Evolutionary conservation across 768 basidiomycete genomes (phyloP).

Genomic region (Daedaleopsis sinensis): DNA sequence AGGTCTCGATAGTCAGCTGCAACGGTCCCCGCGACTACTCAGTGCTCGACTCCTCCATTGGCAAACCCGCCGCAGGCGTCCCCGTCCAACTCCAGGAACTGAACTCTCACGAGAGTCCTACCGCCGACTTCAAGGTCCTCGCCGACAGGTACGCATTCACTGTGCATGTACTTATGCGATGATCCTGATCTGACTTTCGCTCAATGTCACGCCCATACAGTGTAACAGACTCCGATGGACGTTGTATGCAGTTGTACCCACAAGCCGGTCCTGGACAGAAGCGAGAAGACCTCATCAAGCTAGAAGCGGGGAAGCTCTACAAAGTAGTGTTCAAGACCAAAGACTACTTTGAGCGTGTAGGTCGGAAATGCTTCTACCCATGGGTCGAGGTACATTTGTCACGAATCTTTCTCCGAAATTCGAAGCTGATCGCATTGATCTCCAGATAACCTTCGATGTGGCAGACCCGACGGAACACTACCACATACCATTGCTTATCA

Average conservation of each 20-base stretch:
- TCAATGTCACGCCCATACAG: conserved; percentile 39
- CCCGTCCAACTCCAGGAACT: conserved; percentile 62
- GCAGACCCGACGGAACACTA: conserved; percentile 79
- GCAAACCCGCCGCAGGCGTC: conserved; percentile 79
- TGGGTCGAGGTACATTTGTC: conserved; percentile 72
- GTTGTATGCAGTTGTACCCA: conserved; percentile 78
- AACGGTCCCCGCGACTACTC: background rate
- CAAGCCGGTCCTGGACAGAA: conserved; percentile 49
- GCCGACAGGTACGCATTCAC: conserved; percentile 57
- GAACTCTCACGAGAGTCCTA: conserved; percentile 27
- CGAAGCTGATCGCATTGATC: background rate
- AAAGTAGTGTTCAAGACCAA: conserved; percentile 86
- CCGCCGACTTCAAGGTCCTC: conserved; percentile 29
- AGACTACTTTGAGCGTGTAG: conserved; percentile 72
- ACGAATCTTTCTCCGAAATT: too few relatives aligned
- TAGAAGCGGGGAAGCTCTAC: conserved; percentile 65
- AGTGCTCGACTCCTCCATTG: conserved; percentile 88
- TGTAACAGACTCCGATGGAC: conserved; percentile 78
- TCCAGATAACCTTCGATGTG: conserved; percentile 74
- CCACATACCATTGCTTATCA: conserved; percentile 90
- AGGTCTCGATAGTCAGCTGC: background rate
- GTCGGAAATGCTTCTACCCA: conserved; percentile 81
- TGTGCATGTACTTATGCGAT: conserved; percentile 6
- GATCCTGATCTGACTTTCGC: background rate
- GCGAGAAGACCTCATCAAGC: conserved; percentile 43